Evolutionary conservation across 805 yeast genomes (phyloP).

Genomic region (Yamadazyma ubonensis): DNA sequence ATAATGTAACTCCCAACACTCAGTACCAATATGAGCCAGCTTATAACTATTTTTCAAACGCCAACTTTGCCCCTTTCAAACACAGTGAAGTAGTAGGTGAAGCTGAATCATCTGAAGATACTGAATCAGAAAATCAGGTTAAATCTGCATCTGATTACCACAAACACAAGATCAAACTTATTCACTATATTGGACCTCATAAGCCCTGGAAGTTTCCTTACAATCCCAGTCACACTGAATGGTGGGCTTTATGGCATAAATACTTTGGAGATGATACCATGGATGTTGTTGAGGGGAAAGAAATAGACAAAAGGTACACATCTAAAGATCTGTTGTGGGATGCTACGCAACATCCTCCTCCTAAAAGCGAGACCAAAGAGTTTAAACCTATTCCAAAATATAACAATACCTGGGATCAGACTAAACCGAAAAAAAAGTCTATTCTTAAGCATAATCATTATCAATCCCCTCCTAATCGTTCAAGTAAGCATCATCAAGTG

Average conservation of each 20-base stretch:
- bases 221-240: slow-evolving; percentile 23
- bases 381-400: slow-evolving; percentile 4
- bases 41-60: slow-evolving; percentile 46
- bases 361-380: slow-evolving; percentile 16
- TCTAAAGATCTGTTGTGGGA: slow-evolving; percentile 39
- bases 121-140: slow-evolving; percentile 16
- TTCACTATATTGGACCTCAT: slow-evolving; percentile 66
- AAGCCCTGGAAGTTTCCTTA: slow-evolving; percentile 53
- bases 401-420: slow-evolving; percentile 29
- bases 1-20: slow-evolving; percentile 71
- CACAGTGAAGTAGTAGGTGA: neutral
- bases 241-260: slow-evolving; percentile 43
- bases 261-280: slow-evolving; percentile 19
- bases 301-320: slow-evolving; percentile 8
- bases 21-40: slow-evolving; percentile 76
- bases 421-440: slow-evolving; percentile 1
- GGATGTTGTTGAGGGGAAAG: slow-evolving; percentile 6
- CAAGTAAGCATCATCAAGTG: neutral
- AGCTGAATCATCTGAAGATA: slow-evolving; percentile 2
- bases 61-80: slow-evolving; percentile 5
- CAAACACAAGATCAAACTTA: slow-evolving; percentile 41
- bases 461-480: neutral
- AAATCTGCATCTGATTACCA: slow-evolving; percentile 21
- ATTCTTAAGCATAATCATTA: slow-evolving; percentile 1
- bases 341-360: slow-evolving; percentile 45